A percentile compares a stretch with the other conserved stretches of the same genome.
Conservation (phyloP, 176 grass and related monocot genomes). For the Oryza nivara region DNA sequence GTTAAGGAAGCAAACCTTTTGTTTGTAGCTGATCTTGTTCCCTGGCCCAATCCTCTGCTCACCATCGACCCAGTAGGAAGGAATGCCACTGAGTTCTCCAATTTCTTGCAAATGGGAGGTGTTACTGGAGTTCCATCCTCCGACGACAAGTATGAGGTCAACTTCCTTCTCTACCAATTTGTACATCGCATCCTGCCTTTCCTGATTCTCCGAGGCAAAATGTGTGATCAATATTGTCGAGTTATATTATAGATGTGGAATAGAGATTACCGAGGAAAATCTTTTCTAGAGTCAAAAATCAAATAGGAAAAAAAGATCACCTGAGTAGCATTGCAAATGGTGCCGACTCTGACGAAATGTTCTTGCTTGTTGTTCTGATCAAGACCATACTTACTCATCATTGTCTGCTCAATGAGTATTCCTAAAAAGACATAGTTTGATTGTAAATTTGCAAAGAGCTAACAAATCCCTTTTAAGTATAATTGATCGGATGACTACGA, state of each 20-base stretch:
- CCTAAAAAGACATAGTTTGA: conserved; percentile 15
- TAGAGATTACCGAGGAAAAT: too few relatives aligned
- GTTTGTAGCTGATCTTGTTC: conserved; percentile 84
- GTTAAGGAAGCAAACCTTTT: too few relatives aligned
- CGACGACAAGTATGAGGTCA: conserved; percentile 94
- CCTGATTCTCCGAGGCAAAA: conserved; percentile 45
- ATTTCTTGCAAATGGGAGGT: conserved; percentile 98
- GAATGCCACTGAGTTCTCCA: conserved; percentile 74
- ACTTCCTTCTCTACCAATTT: conserved; percentile 87
- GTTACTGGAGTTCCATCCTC: conserved; percentile 98
- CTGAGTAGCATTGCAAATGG: conserved; percentile 97
- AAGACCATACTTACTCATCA: conserved; percentile 85
- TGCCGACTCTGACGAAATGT: conserved; percentile 15
- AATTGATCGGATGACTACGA: too few relatives aligned
- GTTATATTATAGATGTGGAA: too few relatives aligned
- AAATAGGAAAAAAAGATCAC: conserved; percentile 21
- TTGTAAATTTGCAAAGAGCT: conserved; percentile 29
- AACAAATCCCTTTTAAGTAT: too few relatives aligned
- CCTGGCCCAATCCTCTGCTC: conserved; percentile 89
- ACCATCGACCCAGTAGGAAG: conserved; percentile 93
- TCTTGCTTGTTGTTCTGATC: conserved; percentile 49
- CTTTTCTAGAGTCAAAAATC: too few relatives aligned
- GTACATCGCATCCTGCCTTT: conserved; percentile 98
- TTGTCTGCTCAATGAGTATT: conserved; percentile 86
- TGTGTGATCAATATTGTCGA: too few relatives aligned